Base-by-base conservation (phyloP, 306 rosid genomes). In the Gynostemma pentaphyllum region DNA sequence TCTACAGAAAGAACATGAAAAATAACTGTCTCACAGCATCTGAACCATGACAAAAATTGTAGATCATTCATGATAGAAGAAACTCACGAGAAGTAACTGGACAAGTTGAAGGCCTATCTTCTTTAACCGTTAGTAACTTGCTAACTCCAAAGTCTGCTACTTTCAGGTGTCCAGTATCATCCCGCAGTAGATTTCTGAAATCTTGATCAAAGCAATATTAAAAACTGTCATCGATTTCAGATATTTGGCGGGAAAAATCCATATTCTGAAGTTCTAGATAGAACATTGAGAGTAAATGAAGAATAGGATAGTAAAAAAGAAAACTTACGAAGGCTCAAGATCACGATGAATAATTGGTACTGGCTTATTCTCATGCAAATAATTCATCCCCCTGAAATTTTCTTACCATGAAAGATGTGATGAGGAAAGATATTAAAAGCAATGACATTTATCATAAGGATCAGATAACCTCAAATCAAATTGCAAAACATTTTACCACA, bases 281-380 rank as follows among this genome's bases (percentile, higher is more conserved):
- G 26, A 55, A 30, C 9, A 4, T 28, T 41, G 1, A 62, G 51
- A 6, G 16, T 23, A 23, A 23, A 42, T 41, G 34, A 28, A 62
- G 32, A 46, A 47, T 23, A 53, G 46, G 45, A 41, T 30, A 52
- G 26, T 22, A 66, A n/a, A n/a, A n/a, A n/a, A n/a, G n/a, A n/a
- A 41, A 75, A 75, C 98, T 85, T 81, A 91, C 96, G 96, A 83
- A 78, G 96, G 98, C 79, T 91, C 96, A 53, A 91, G 98, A 74
- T 91, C 92, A 41, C 96, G 89, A 70, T 91, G 98, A 77, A 91
- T 91, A 50, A 91, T 91, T 19, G 98, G 87, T 42, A 72, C 84
- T 52, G 98, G 98, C 74, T 88, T 91, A 74, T 87, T 91, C 77
- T 88, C 96, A 36, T 91, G 98, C 80, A 91, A 80, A 78, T 91